Conservation (phyloP, 2,329 filamentous ascomycete species). For the Aspergillus fischeri region DNA sequence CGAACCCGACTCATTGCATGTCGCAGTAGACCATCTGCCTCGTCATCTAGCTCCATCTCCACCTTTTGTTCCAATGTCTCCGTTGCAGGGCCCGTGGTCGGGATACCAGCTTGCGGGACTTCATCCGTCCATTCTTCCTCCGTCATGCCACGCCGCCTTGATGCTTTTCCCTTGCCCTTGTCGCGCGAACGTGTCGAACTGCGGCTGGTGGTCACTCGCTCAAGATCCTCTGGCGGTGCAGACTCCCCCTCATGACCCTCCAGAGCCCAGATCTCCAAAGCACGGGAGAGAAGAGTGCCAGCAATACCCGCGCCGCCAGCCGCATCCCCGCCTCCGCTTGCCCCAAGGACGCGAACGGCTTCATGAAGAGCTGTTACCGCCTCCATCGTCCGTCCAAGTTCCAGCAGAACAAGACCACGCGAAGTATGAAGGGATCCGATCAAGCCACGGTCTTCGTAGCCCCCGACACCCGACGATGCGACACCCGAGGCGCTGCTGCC, state of each 20-base stretch:
- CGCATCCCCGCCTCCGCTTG: slow-evolving; percentile 44
- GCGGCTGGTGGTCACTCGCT: slow-evolving; percentile 15
- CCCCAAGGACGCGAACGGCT: slow-evolving; percentile 44
- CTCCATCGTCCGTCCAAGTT: slow-evolving; percentile 68
- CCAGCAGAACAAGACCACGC: slow-evolving; percentile 75
- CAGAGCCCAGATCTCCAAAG: slow-evolving; percentile 44
- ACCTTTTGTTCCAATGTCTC: slow-evolving; percentile 30
- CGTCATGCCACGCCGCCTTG: slow-evolving; percentile 20
- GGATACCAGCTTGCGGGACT: slow-evolving; percentile 26
- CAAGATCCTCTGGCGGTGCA: slow-evolving; percentile 12
- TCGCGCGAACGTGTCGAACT: slow-evolving; percentile 22
- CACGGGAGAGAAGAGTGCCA: slow-evolving; percentile 42
- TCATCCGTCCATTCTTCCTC: slow-evolving; percentile 37
- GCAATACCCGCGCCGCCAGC: slow-evolving; percentile 46
- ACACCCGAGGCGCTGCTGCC: slow-evolving; percentile 32
- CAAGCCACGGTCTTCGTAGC: slow-evolving; percentile 45
- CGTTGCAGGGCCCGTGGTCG: slow-evolving; percentile 2
- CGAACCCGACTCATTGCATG: slow-evolving; percentile 35
- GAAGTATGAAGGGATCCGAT: slow-evolving; percentile 46
- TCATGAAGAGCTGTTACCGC: slow-evolving; percentile 82
- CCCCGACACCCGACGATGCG: slow-evolving; percentile 39
- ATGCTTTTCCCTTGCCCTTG: slow-evolving; percentile 24
- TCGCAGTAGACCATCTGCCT: slow-evolving; percentile 40
- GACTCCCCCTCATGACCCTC: slow-evolving; percentile 32
- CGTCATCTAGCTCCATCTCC: slow-evolving; percentile 41